Evolutionary conservation across 805 yeast species (phyloP), one percentile per base, ranked within the genome.

Genomic region (Candida namnaoensis): DNA sequence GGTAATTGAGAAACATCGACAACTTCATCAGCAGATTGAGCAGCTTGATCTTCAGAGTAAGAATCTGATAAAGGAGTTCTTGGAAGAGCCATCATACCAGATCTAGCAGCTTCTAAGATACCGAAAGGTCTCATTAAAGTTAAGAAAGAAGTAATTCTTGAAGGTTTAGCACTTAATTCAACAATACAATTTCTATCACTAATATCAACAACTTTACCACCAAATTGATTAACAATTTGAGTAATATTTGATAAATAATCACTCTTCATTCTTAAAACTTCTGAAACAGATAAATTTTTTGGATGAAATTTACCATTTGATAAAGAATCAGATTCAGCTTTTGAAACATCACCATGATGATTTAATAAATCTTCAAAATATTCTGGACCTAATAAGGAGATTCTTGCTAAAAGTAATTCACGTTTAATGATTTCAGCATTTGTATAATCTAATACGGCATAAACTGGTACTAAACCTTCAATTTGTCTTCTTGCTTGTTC

Each of bases 21-120:
- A 51, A 79, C 76, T 42, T 83, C 86, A 42, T 69, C 64, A 32
- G 81, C 84, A 45, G 76, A 79, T 47, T 68, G 68, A 13, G 66
- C 64, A 30, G 69, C 68, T 11, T 66, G 72, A 9, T 74, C 82
- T 27, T 72, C 78, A 23, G 68, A 73, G 15, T 66, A 74, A 36
- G 61, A 66, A 34, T 57, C 56, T 48, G 81, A 86, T 52, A 88
- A 67, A 36, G 96, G 96, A 39, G 98, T 87, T 75, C 97, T 82
- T 58, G 98, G 95, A 56, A 93, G 74, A 9, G 98, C 99, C 91
- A 93, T 88, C 95, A 91, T 87, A 68, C 99, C 99, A 25, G 95
- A 83, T 68, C 99, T 79, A 36, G 97, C 96, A 54, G 91, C 84
- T 67, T 93, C 99, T 57, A 93, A 74, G 44, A 93, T 81, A 58